These are phyloP conservation scores for Knufia fluminis DNA, from an alignment of 2,329 filamentous ascomycete genomes.

Conservation along the genomic window DNA sequence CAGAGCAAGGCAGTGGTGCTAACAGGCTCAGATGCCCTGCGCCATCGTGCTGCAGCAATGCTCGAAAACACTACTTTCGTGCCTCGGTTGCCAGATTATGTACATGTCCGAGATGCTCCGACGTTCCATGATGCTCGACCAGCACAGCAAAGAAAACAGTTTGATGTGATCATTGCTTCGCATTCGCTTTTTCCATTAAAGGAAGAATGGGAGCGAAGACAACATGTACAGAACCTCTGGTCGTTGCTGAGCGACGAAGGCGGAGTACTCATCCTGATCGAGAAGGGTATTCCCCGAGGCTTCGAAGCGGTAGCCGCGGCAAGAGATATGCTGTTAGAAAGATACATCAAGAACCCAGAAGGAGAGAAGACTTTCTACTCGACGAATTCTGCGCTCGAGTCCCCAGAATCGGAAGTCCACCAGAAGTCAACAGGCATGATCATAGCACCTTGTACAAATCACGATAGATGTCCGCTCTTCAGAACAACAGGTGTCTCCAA, in stretches of 20 bases:
- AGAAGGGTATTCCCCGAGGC: constrained; percentile 83
- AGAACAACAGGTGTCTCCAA: constrained; percentile 55
- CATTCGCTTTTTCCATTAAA: constrained; percentile 69
- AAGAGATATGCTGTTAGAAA: constrained; percentile 65
- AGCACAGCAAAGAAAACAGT: constrained; percentile 60
- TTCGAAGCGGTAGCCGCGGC: constrained; percentile 88
- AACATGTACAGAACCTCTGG: constrained; percentile 82
- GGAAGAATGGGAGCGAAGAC: constrained; percentile 67
- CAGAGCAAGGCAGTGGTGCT: constrained; percentile 72
- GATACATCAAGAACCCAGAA: constrained; percentile 52
- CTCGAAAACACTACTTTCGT: constrained; percentile 87
- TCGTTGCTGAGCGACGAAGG: constrained; percentile 71
- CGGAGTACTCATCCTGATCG: constrained; percentile 75
- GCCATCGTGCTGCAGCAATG: constrained; percentile 64
- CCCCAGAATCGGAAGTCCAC: constrained; percentile 24
- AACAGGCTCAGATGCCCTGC: constrained; percentile 63
- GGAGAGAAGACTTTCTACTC: constrained; percentile 27
- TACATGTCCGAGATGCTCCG: constrained; percentile 51
- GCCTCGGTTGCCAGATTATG: constrained; percentile 79
- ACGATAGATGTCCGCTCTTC: constrained; percentile 84
- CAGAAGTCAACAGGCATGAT: constrained; percentile 54
- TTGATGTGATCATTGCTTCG: constrained; percentile 82
- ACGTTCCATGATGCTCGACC: constrained; percentile 48
- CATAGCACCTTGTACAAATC: constrained; percentile 69
- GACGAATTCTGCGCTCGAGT: constrained; percentile 17